Conservation (phyloP, 208 protist genomes). For the Pavlovales sp. region DNA sequence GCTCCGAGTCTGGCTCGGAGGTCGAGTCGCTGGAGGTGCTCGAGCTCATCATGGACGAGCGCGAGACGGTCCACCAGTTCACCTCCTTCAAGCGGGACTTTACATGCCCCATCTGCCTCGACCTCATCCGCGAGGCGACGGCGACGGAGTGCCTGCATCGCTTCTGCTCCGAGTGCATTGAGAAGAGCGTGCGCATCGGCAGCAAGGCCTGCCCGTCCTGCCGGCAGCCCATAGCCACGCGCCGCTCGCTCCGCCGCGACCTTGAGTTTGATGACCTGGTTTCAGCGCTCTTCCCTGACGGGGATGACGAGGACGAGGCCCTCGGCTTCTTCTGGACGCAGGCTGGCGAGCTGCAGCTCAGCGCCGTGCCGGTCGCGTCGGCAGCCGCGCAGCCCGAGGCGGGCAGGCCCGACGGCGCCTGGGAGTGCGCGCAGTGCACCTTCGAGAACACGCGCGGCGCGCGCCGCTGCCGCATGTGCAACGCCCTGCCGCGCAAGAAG, state of each 20-base stretch:
- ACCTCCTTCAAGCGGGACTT: not conserved
- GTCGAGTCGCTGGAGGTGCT: no score
- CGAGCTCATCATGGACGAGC: no score
- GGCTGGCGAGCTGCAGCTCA: not conserved
- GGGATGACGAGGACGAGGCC: not conserved
- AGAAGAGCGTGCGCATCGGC: constrained; percentile 4
- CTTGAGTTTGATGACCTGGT: not conserved
- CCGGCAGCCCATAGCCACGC: constrained; percentile 25
- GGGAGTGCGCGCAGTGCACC: not conserved
- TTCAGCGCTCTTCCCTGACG: not conserved
- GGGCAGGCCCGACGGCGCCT: not conserved
- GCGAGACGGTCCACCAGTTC: no score
- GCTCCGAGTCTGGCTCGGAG: no score
- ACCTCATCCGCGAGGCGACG: not conserved
- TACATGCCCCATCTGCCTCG: constrained; percentile 20
- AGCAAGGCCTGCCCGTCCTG: constrained; percentile 29
- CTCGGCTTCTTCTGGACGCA: not conserved
- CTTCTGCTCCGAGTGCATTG: constrained; percentile 32
- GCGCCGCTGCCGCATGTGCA: not conserved
- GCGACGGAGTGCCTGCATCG: constrained; percentile 35
- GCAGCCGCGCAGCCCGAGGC: no score
- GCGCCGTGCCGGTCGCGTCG: no score
- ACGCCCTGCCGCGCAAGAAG: no score
- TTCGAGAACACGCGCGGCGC: not conserved
- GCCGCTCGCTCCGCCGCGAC: constrained; percentile 14